phyloP scores from a whole-genome alignment of 2,329 filamentous ascomycete species.

The Paecilomyces variotii region DNA sequence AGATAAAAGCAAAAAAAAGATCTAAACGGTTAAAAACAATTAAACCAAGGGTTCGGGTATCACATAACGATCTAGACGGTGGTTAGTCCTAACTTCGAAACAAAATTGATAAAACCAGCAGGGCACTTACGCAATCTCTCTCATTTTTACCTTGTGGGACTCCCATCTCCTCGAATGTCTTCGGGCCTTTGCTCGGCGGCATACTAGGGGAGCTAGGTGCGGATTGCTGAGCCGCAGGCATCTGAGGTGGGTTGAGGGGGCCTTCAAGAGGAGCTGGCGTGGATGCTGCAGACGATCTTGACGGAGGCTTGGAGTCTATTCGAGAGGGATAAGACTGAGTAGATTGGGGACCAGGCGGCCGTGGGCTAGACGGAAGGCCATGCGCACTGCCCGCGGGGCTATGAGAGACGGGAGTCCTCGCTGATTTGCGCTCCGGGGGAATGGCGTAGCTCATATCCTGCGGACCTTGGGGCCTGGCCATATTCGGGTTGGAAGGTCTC shows the following conservation, averaged over 20 bases:
- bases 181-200: constrained; percentile 66
- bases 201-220: constrained; percentile 23
- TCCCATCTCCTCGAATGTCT: constrained; percentile 98
- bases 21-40: constrained; percentile 4
- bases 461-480: constrained; percentile 3
- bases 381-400: constrained; percentile 8
- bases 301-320: constrained; percentile 22
- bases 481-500: constrained; percentile 22
- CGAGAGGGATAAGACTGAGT: constrained; percentile 27
- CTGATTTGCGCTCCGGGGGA: constrained; percentile 23
- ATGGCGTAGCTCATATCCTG: constrained; percentile 10
- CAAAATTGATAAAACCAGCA: neutral
- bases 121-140: constrained; percentile 71
- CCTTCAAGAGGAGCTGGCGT: constrained; percentile 22
- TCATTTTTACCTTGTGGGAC: constrained; percentile 77
- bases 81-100: constrained; percentile 8
- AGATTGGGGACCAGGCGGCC: constrained; percentile 20
- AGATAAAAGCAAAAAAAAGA: constrained; percentile 3
- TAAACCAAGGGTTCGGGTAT: constrained; percentile 20
- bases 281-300: constrained; percentile 31
- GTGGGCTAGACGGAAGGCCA: constrained; percentile 16
- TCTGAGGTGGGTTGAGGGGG: constrained; percentile 23
- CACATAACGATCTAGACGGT: constrained; percentile 32
- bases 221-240: constrained; percentile 22
- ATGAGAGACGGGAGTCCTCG: constrained; percentile 21